A percentile compares a stretch with the other conserved stretches of the same genome.
These are phyloP conservation scores for Chalaropsis thielavioides DNA, from an alignment of 2,329 filamentous ascomycete genomes.

Conservation along the genomic window DNA sequence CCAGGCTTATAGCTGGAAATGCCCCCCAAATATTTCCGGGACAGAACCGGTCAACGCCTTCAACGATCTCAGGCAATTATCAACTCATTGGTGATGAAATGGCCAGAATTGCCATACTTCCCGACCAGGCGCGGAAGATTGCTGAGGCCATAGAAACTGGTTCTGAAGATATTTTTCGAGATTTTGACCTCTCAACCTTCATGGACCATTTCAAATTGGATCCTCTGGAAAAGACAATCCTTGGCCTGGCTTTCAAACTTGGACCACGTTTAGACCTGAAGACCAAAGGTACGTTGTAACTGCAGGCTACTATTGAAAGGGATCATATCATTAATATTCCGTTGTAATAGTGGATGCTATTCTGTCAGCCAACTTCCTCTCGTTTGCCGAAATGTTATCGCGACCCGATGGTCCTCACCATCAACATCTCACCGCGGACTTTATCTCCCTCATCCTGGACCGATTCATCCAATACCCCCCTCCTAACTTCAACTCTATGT, in stretches of 20 bases:
- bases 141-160: conserved; percentile 83
- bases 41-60: conserved; percentile 52
- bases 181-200: conserved; percentile 92
- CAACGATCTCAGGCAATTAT: conserved; percentile 49
- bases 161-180: conserved; percentile 84
- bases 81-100: conserved; percentile 70
- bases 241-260: conserved; percentile 78
- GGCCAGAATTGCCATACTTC: conserved; percentile 67
- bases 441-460: conserved; percentile 69
- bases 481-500: conserved; percentile 66
- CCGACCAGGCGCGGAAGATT: conserved; percentile 75
- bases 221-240: conserved; percentile 69
- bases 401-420: conserved; percentile 48
- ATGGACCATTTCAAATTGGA: conserved; percentile 94
- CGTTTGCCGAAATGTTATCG: conserved; percentile 64
- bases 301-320: conserved; percentile 8
- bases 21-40: conserved; percentile 80
- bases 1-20: conserved; percentile 82
- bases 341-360: conserved; percentile 63
- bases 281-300: conserved; percentile 55
- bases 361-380: conserved; percentile 61
- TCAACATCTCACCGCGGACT: conserved; percentile 50
- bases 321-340: conserved; percentile 13
- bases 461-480: conserved; percentile 78
- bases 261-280: conserved; percentile 69